Base-by-base conservation (phyloP, 1,284 basidiomycete genomes). In the Schizophyllum commune region DNA sequence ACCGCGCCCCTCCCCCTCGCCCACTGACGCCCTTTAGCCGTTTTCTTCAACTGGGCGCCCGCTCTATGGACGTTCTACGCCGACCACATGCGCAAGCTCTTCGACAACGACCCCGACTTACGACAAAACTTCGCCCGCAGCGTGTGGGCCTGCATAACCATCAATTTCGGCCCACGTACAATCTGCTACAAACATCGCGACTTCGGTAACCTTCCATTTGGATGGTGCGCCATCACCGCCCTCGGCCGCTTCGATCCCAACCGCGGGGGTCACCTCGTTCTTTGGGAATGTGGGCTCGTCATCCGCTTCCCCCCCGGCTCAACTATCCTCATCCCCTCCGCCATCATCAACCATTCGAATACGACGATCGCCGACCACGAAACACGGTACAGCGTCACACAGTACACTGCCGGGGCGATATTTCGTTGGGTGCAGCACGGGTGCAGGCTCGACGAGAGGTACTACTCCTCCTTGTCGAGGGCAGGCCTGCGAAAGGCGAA, bases 301-400 rank as follows among this genome's bases (percentile, higher is more conserved):
- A 39, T 67, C 13, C 56, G 64, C 33, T 68, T 68, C 54, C 66
- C 65, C 20, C 21, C 60, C 8, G 62, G 60, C 2, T 2, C 61
- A 4, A 59, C 63, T 20, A 61, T 64, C 9, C 59, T 67, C 3
- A 62, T 68, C 20, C 65, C 64, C 17, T 67, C 64, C 1, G 65
- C 61, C 4, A 60, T 53, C 13, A 15, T 67, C 8, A 57, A 34
- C 6, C 65, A 68, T 60, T 60, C 57, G 17, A 68, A 68, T 57
- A 57, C 64, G 3, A 59, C 61, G 1, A 61, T 67, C 21, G 58
- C 58, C 32, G 8, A 52, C 7, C 57, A 57, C 13, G 62, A 68
- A 39, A 56, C 56, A 8, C 54, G 63, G 17, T 53, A 52, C 55
- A 64, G 63, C 7, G 33, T 64, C 22, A 64, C 61, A 1, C 64